Percentiles rank a stretch among this genome's conserved stretches.
Evolutionary conservation across 352 stramenopile species (phyloP).

Genomic region (Phytophthora foliorum): DNA sequence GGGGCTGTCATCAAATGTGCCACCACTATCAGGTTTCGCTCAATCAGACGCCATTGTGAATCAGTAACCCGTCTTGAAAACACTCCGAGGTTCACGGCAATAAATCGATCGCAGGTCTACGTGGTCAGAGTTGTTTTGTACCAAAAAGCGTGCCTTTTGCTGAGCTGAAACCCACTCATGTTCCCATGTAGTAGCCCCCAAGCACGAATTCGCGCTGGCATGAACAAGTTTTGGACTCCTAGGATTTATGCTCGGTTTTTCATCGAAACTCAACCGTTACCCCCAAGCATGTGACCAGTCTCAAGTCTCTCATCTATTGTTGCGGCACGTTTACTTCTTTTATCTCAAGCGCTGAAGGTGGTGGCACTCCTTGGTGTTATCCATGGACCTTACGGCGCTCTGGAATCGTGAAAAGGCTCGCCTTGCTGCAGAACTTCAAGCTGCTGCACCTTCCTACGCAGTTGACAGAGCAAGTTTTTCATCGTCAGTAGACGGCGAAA

Average conservation of each 20-base stretch:
- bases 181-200: too few species aligned
- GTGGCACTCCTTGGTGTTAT: not conserved
- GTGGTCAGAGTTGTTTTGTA: too few species aligned
- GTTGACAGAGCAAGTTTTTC: constrained; percentile 20
- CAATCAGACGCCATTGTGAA: too few species aligned
- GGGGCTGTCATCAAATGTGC: too few species aligned
- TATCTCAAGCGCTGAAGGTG: not conserved
- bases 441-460: not conserved
- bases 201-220: not conserved
- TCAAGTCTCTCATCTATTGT: not conserved
- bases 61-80: too few species aligned
- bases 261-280: constrained; percentile 2
- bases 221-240: not conserved
- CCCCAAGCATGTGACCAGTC: not conserved
- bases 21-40: too few species aligned
- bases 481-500: not conserved
- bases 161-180: too few species aligned
- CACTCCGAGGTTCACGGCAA: too few species aligned
- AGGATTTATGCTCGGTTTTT: not conserved
- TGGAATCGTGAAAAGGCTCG: constrained; percentile 66
- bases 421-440: constrained; percentile 27
- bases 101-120: too few species aligned
- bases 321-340: not conserved
- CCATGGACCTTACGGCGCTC: constrained; percentile 66
- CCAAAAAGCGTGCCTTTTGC: too few species aligned